Evolutionary conservation across 352 stramenopile species (phyloP), one percentile per base, ranked within the genome.

Genomic region (Pseudoperonospora humuli): DNA sequence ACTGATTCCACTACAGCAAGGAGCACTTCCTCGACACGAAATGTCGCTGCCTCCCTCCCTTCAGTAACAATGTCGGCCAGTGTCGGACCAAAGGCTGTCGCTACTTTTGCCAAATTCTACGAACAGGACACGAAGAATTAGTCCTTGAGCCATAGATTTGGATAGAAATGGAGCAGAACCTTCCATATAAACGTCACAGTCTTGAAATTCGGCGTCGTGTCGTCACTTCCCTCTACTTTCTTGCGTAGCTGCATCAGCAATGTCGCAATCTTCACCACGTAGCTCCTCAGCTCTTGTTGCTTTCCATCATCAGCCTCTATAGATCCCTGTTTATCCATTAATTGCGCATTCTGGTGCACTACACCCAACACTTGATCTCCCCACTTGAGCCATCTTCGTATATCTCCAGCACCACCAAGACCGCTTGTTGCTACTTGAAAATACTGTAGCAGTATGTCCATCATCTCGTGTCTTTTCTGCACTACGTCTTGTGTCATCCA

Each of bases 171-270:
- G 4, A 25, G 5, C 4, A 35, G 23, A 47, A 78, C 67, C 67
- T 79, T 79, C 67, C 67, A 79, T 8, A 74, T 50, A 13, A 79
- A 60, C 5, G 67, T 79, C 55, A 39, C 39, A 7, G 64, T 47
- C 39, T 74, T 71, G n/a, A 79, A 63, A 14, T 65, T 51, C 2
- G 34, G 41, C 1, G 21, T 33, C 5, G 27, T 28, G 21, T 42
- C 28, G n/a, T 61, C 45, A 23, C 26, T 18, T 39, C 17, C 39
- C 18, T 52, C 44, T 6, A 64, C 25, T 23, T 41, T 50, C n/a
- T 56, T 44, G 20, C 41, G 54, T 34, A 64, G 20, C 17, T 54
- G 39, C 49, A 68, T 18, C 15, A 68, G 21, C 20, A 51, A 31
- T 5, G 24, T 25, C 10, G 41, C 59, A 28, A 57, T 40, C 3